Evolutionary conservation across 2,329 filamentous ascomycete species (phyloP).

Genomic region (Pseudogymnoascus sp.): DNA sequence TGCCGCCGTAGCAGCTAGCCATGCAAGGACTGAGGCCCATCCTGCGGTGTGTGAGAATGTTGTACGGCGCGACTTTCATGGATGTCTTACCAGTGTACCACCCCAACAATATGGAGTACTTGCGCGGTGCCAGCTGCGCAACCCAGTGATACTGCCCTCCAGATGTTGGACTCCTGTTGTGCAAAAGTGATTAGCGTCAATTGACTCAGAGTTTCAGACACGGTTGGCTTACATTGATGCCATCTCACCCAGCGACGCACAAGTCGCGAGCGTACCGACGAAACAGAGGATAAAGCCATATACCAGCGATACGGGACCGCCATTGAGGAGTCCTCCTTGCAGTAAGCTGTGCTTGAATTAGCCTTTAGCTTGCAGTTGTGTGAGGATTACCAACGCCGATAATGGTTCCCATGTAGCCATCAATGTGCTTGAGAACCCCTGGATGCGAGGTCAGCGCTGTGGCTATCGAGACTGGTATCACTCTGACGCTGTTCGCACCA

Average conservation of each 20-base stretch:
- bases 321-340: slow-evolving; percentile 28
- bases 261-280: slow-evolving; percentile 36
- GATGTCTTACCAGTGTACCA: slow-evolving; percentile 28
- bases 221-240: slow-evolving; percentile 12
- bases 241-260: slow-evolving; percentile 31
- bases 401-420: slow-evolving; percentile 46
- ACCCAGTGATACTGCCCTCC: slow-evolving; percentile 54
- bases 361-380: not conserved
- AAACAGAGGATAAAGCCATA: slow-evolving; percentile 41
- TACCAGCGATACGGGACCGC: slow-evolving; percentile 42
- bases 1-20: slow-evolving; percentile 30
- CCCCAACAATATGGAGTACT: slow-evolving; percentile 42
- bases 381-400: slow-evolving; percentile 18
- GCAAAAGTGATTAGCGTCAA: not conserved
- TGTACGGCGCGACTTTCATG: not conserved
- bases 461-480: not conserved
- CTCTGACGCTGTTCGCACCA: slow-evolving; percentile 18
- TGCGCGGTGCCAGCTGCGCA: slow-evolving; percentile 40
- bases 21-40: slow-evolving; percentile 39
- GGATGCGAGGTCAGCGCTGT: not conserved
- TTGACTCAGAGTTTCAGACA: slow-evolving; percentile 18
- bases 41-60: slow-evolving; percentile 29
- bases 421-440: slow-evolving; percentile 40
- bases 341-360: slow-evolving; percentile 9
- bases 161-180: slow-evolving; percentile 19